Base-by-base conservation (phyloP, 2,329 filamentous ascomycete genomes). In the Aspergillus jensenii region DNA sequence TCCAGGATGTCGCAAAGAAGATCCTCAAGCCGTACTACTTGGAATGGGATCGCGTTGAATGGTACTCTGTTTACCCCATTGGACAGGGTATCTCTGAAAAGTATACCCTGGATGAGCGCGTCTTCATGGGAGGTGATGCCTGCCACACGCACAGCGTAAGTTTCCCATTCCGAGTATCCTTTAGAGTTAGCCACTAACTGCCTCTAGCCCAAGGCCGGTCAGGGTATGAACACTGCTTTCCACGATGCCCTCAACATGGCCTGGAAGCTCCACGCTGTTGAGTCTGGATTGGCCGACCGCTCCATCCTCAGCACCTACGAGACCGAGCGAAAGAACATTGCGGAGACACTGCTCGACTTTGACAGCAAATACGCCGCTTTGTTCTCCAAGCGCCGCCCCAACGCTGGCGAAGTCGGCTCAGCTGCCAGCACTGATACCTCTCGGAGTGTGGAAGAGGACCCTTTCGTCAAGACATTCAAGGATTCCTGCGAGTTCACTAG, bases 191-290 rank as follows among this genome's bases (percentile, higher is more conserved):
- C 17, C 48, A 33, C 62, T 65, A 60, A 67, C 31, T 43, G 19
- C 27, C 21, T 56, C 19, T 70, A 78, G 55, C 85, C 85, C 55
- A 88, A 87, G 73, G 85, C 85, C 14, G 85, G 85, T 15, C 85
- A 87, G 67, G 85, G 85, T 57, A 87, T 84, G 82, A 84, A 84
- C 76, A 84, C 83, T 62, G 80, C 84, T 21, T 83, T 84, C 74
- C 74, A 82, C 48, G 80, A 82, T 67, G 91, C 91, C 0, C 85
- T 91, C 59, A 98, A 97, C 74, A 81, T 98, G 41, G 93, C 93
- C 7, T 98, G 93, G 93, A 98, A 98, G 79, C 90, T 97, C 52
- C 93, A 96, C 71, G 87, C 90, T 37, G 93, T 97, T 9, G 92
- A 96, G 71, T 82, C 83, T 25, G 91, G 91, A 12, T 90, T 96